These are phyloP conservation scores for Pseudogymnoascus sp. DNA, from an alignment of 2,329 filamentous ascomycete genomes.

Conservation along the genomic window DNA sequence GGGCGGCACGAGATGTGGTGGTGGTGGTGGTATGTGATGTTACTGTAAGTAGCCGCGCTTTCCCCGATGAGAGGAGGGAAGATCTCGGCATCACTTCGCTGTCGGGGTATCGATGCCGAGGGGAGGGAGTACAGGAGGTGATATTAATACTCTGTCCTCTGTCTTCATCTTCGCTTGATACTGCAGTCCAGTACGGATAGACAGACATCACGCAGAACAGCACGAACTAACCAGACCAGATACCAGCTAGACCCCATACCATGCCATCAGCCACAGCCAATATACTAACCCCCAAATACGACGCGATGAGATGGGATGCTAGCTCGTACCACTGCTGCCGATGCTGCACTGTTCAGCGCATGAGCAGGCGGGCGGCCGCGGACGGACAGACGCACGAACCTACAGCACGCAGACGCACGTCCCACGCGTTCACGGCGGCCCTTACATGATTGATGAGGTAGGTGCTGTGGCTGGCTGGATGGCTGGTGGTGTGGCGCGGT, in stretches of 20 bases:
- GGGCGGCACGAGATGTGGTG: background rate
- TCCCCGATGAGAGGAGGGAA: background rate
- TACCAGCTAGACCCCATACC: no score
- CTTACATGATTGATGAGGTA: background rate
- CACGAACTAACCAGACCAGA: no score
- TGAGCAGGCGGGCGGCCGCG: background rate
- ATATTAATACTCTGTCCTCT: no score
- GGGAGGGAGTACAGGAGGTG: no score
- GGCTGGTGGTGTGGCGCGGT: background rate
- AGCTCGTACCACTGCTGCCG: no score
- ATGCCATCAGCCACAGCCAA: no score
- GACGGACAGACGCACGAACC: background rate
- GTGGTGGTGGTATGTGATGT: no score
- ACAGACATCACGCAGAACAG: no score
- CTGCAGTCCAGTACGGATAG: no score
- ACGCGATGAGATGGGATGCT: no score
- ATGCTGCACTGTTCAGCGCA: background rate
- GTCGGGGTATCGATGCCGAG: background rate
- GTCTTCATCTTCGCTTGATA: no score
- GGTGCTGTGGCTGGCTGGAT: background rate
- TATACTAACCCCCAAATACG: no score
- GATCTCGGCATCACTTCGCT: background rate
- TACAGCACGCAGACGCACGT: background rate
- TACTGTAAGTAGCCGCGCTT: background rate
- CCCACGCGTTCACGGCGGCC: background rate